A percentile compares a stretch with the other conserved stretches of the same genome.
Conservation (phyloP, 306 rosid genomes). For the Sicyos baderoa region DNA sequence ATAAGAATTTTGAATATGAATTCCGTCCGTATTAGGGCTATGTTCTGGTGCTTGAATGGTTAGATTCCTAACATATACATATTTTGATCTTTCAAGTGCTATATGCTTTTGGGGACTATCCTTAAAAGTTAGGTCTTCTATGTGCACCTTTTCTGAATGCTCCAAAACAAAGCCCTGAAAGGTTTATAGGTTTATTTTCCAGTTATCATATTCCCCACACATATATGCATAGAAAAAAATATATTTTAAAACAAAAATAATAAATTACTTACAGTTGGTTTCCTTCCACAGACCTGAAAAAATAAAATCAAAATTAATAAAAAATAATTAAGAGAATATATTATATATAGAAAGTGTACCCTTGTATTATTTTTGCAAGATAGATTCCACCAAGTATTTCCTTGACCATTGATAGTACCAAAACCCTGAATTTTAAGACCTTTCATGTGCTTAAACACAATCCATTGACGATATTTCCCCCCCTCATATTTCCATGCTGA, state of each 20-base stretch:
- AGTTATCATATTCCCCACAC: too few relatives aligned
- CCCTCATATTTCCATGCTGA: conserved; percentile 3
- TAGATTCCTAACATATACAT: not conserved
- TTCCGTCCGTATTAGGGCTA: conserved; percentile 13
- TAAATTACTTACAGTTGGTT: conserved; percentile 6
- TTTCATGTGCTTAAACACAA: conserved; percentile 2
- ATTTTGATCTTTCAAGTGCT: not conserved
- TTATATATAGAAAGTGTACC: not conserved
- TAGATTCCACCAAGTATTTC: conserved; percentile 11
- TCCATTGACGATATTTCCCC: conserved; percentile 11
- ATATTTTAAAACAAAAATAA: too few relatives aligned
- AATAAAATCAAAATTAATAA: too few relatives aligned
- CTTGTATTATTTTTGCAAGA: not conserved
- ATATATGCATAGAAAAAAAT: too few relatives aligned
- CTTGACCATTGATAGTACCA: conserved; percentile 14
- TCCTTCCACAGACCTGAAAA: conserved; percentile 5
- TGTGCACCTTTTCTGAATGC: not conserved
- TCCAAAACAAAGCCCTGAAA: conserved; percentile 11
- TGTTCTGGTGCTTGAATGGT: not conserved
- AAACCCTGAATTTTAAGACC: not conserved
- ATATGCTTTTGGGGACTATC: conserved; percentile 21
- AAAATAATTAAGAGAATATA: not conserved
- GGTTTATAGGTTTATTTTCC: not conserved
- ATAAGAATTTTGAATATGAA: conserved; percentile 13
- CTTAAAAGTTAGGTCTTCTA: not conserved